Percentiles rank a stretch among this genome's conserved stretches.
These are phyloP conservation scores for Kandelia obovata DNA, from an alignment of 345 rosid genomes.

Conservation along the genomic window DNA sequence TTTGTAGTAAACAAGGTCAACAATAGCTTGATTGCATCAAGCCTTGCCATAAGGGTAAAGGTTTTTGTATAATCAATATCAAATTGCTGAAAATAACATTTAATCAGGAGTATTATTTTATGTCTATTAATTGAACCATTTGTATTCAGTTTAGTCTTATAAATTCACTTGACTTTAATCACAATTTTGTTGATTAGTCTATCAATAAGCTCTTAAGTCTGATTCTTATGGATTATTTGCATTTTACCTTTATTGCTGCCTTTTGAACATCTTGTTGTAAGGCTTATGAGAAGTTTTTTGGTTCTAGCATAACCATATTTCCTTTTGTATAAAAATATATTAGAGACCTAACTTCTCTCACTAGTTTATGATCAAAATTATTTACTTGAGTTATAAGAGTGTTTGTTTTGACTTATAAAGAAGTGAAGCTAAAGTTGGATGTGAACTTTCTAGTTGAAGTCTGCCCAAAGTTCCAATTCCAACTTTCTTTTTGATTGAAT, in stretches of 20 bases:
- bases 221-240: neutral
- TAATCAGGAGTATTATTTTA: accelerated
- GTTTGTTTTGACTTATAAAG: too few relatives aligned
- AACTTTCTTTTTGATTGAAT: too few relatives aligned
- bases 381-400: too few relatives aligned
- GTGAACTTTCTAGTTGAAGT: too few relatives aligned
- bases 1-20: neutral
- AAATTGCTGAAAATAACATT: neutral
- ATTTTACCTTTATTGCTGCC: neutral
- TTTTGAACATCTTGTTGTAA: too few relatives aligned
- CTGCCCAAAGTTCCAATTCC: too few relatives aligned
- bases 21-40: neutral
- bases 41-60: neutral
- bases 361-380: too few relatives aligned
- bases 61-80: neutral
- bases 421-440: too few relatives aligned
- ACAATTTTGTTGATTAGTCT: accelerated
- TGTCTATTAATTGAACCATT: neutral
- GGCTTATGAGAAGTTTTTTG: too few relatives aligned
- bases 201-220: neutral
- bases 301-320: too few relatives aligned
- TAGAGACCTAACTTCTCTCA: too few relatives aligned
- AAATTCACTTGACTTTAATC: neutral
- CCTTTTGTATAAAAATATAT: too few relatives aligned
- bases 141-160: neutral